Conservation (phyloP, 2,329 filamentous ascomycete species). For the Chrysosporium keratinophilum region DNA sequence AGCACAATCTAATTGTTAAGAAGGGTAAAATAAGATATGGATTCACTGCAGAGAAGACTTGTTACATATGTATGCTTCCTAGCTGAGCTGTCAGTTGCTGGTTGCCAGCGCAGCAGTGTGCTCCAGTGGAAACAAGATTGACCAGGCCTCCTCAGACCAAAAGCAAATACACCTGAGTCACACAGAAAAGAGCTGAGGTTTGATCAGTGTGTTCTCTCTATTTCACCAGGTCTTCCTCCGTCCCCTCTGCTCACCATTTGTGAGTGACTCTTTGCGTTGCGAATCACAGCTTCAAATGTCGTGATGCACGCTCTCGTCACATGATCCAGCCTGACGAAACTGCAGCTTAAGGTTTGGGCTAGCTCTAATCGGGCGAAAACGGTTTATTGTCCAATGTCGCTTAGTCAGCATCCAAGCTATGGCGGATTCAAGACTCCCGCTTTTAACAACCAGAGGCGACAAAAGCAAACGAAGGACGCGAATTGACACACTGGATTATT, state of each 20-base stretch:
- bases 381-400: background rate
- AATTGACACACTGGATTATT: background rate
- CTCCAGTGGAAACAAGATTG: background rate
- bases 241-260: background rate
- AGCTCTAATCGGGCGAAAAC: background rate
- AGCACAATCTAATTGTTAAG: background rate
- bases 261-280: background rate
- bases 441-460: background rate
- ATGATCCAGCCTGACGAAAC: background rate
- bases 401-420: background rate
- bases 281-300: slow-evolving; percentile 11
- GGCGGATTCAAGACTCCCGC: background rate
- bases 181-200: too few species aligned
- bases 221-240: too few species aligned
- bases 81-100: background rate
- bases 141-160: background rate
- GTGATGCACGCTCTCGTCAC: slow-evolving; percentile 5
- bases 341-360: background rate
- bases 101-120: background rate
- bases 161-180: background rate
- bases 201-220: too few species aligned
- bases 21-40: background rate
- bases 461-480: background rate
- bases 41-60: background rate
- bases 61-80: background rate